Percentiles rank a stretch among this genome's conserved stretches.
Conservation (phyloP, 306 rosid species). For the Crataegus laevigata region DNA sequence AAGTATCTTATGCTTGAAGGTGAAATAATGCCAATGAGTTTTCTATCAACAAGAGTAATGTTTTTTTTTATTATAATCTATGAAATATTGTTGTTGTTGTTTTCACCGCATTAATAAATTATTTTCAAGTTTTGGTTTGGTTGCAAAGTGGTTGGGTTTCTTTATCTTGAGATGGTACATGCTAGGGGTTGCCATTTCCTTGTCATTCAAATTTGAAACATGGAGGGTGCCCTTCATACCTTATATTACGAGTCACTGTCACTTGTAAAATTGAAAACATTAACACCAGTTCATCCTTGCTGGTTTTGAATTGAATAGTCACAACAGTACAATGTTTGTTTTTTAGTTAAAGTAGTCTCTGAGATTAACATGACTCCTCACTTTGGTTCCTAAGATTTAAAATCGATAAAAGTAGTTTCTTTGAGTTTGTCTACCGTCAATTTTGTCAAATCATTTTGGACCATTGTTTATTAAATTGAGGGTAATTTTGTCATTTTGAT, state of each 20-base stretch:
- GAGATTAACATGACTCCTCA: too few species aligned
- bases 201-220: slow-evolving; percentile 3
- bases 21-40: background rate
- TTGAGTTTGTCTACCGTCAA: too few species aligned
- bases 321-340: background rate
- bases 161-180: background rate
- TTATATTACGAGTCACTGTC: background rate
- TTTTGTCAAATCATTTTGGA: too few species aligned
- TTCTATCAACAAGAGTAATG: background rate
- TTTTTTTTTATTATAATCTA: too few species aligned
- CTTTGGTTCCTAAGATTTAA: too few species aligned
- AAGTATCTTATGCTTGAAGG: background rate
- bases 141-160: background rate
- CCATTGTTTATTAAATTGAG: too few species aligned
- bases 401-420: too few species aligned
- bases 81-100: background rate
- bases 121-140: background rate
- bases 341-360: too few species aligned
- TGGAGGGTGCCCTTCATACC: background rate
- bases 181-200: background rate
- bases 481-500: too few species aligned
- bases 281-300: background rate
- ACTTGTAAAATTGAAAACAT: background rate
- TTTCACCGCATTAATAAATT: background rate
- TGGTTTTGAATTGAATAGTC: background rate